Conservation (phyloP, 495 filamentous ascomycete genomes). For the Cetradonia linearis region DNA sequence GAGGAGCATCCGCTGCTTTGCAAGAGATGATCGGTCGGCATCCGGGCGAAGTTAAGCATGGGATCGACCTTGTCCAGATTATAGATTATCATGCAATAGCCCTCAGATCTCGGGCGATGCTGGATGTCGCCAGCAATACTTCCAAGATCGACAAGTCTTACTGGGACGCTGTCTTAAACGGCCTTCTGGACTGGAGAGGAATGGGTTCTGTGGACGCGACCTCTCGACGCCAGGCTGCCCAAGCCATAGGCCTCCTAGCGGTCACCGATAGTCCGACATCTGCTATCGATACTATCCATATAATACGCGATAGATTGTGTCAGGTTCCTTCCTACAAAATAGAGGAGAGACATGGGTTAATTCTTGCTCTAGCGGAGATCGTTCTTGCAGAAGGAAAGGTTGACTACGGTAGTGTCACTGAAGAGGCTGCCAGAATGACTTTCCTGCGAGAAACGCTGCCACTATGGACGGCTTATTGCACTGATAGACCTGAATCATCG, state of each 20-base stretch:
- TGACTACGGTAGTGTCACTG: neutral
- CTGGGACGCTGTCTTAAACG: conserved; percentile 56
- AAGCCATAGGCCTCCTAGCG: conserved; percentile 53
- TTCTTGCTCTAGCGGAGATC: conserved; percentile 17
- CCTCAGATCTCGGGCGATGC: conserved; percentile 68
- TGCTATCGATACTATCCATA: neutral
- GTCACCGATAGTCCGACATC: conserved; percentile 22
- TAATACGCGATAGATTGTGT: conserved; percentile 4
- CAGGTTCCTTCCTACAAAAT: neutral
- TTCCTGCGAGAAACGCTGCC: neutral
- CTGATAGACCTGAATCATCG: neutral
- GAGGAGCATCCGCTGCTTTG: conserved; percentile 83
- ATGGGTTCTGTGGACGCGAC: conserved; percentile 63
- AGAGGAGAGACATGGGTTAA: conserved; percentile 13
- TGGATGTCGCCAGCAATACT: conserved; percentile 58
- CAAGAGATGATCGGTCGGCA: conserved; percentile 93
- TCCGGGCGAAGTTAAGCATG: conserved; percentile 67
- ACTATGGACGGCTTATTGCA: conserved; percentile 4
- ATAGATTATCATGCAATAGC: conserved; percentile 93
- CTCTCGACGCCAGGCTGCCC: conserved; percentile 61
- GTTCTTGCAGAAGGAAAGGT: neutral
- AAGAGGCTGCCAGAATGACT: neutral
- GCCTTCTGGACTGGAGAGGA: conserved; percentile 79
- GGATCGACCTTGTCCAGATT: conserved; percentile 74
- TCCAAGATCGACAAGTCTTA: conserved; percentile 56